Conservation (phyloP, 2,329 filamentous ascomycete species). For the Metarhizium sp. region DNA sequence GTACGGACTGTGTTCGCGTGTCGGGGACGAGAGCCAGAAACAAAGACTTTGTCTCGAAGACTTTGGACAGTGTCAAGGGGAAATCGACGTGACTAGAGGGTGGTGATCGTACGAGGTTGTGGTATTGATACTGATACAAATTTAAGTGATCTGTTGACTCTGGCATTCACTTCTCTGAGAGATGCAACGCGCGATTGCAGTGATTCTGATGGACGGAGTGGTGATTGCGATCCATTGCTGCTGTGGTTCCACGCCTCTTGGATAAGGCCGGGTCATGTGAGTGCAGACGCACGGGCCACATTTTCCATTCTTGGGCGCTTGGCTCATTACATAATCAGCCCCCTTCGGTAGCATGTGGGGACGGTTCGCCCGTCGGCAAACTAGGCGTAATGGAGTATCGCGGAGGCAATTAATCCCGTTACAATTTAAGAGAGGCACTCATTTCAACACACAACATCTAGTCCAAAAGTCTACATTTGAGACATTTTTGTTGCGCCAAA, state of each 20-base stretch:
- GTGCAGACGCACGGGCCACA: slow-evolving; percentile 16
- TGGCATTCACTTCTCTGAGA: neutral
- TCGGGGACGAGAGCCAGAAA: neutral
- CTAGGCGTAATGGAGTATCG: no score
- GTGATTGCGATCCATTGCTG: neutral
- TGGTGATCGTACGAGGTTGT: neutral
- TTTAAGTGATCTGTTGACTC: neutral
- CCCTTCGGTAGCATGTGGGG: neutral
- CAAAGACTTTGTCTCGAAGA: neutral
- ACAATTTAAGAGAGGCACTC: no score
- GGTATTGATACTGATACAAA: neutral
- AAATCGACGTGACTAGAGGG: neutral
- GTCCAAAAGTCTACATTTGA: neutral
- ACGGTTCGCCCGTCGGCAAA: neutral
- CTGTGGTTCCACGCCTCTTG: slow-evolving; percentile 2
- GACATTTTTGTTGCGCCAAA: slow-evolving; percentile 2
- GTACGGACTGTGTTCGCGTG: neutral
- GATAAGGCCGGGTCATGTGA: slow-evolving; percentile 23
- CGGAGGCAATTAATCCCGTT: no score
- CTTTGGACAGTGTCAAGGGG: slow-evolving; percentile 1
- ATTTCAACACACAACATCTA: neutral
- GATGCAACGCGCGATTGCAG: slow-evolving; percentile 2
- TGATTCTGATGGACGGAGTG: neutral
- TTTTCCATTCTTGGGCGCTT: neutral
- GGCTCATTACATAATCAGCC: slow-evolving; percentile 1